Evolutionary conservation across 2,329 filamentous ascomycete species (phyloP).

Genomic region (Apiospora hydei): DNA sequence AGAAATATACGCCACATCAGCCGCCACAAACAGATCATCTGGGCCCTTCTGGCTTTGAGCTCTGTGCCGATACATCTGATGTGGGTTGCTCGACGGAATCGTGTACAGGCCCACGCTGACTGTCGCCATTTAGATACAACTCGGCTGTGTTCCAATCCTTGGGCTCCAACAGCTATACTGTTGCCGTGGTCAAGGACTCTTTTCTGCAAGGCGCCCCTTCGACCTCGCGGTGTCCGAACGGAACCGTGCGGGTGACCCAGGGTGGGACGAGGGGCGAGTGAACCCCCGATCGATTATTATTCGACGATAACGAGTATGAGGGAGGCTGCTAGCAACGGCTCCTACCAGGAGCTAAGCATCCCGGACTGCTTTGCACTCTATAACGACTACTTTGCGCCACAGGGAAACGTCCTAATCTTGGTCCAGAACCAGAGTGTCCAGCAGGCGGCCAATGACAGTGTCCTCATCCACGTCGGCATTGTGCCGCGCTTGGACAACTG

Average conservation of each 20-base stretch:
- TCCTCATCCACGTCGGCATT: constrained; percentile 33
- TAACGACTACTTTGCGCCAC: constrained; percentile 32
- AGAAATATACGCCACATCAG: constrained; percentile 30
- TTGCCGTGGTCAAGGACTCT: constrained; percentile 31
- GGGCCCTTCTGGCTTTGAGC: constrained; percentile 29
- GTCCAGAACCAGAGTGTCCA: constrained; percentile 30
- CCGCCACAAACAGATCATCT: constrained; percentile 26
- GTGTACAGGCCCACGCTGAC: neutral
- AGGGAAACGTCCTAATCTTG: constrained; percentile 33
- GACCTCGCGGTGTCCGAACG: constrained; percentile 28
- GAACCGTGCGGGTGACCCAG: constrained; percentile 29
- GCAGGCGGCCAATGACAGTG: constrained; percentile 25
- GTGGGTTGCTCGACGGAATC: constrained; percentile 17
- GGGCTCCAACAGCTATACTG: constrained; percentile 31
- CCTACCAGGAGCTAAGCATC: constrained; percentile 28
- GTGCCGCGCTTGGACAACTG: constrained; percentile 33
- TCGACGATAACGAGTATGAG: constrained; percentile 30
- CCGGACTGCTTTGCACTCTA: constrained; percentile 32
- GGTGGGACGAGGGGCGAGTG: constrained; percentile 29
- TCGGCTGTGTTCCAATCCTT: constrained; percentile 34
- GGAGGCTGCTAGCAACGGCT: constrained; percentile 25
- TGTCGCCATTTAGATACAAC: constrained; percentile 28
- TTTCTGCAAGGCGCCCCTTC: constrained; percentile 30
- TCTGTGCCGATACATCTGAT: constrained; percentile 32
- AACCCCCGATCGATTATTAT: constrained; percentile 27